phyloP scores from a whole-genome alignment of 441 rosid genomes.

The Adansonia rubrostipa region DNA sequence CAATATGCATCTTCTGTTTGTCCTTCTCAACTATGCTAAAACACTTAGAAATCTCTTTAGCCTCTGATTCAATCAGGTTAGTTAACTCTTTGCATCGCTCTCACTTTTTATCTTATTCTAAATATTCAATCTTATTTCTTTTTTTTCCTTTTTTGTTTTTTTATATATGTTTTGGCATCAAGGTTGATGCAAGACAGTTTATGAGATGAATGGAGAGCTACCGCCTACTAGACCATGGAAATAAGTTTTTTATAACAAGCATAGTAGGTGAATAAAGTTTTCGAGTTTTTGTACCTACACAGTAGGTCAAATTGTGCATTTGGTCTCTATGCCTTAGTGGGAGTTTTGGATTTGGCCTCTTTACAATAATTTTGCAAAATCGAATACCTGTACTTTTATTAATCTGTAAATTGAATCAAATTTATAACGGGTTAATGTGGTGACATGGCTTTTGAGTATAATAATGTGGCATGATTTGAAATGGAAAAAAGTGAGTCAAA shows the following conservation, averaged over 20 bases:
- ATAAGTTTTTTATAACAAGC: slow-evolving; percentile 3
- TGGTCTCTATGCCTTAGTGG: no score
- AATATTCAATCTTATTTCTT: neutral
- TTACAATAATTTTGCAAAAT: neutral
- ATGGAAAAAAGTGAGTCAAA: no score
- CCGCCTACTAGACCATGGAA: slow-evolving; percentile 2
- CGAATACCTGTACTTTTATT: no score
- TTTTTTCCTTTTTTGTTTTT: neutral
- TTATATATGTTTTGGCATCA: neutral
- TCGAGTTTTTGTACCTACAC: slow-evolving; percentile 27
- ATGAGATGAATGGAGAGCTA: slow-evolving; percentile 17
- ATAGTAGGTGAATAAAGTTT: neutral
- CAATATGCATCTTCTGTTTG: neutral
- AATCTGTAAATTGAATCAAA: no score
- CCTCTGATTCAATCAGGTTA: slow-evolving; percentile 35
- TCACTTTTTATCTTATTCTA: neutral
- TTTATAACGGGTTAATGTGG: no score
- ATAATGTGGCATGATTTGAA: no score
- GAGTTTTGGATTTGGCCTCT: neutral
- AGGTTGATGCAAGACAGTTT: slow-evolving; percentile 4
- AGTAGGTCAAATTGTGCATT: neutral
- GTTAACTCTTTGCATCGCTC: neutral
- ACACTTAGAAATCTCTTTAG: slow-evolving; percentile 10
- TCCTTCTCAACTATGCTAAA: slow-evolving; percentile 29
- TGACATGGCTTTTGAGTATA: no score